A percentile compares a stretch with the other conserved stretches of the same genome.
These are phyloP conservation scores for Fusarium sp. DNA, from an alignment of 2,329 filamentous ascomycete genomes.

Conservation along the genomic window DNA sequence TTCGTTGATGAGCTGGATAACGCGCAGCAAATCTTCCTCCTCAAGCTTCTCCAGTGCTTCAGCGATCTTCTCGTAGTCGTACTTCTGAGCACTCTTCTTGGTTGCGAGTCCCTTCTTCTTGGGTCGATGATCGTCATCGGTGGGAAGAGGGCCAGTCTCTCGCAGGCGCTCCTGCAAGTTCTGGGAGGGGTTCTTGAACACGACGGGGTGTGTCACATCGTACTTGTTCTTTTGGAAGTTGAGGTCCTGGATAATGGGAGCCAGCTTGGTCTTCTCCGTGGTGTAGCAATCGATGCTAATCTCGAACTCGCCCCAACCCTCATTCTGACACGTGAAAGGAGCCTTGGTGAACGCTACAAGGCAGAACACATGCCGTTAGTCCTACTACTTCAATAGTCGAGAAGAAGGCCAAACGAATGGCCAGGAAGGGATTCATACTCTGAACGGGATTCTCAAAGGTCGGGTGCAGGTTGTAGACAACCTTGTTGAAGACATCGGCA, in stretches of 20 bases:
- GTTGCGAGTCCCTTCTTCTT: constrained; percentile 71
- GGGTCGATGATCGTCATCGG: constrained; percentile 70
- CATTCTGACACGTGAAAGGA: constrained; percentile 90
- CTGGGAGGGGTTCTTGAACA: constrained; percentile 93
- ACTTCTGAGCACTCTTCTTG: constrained; percentile 81
- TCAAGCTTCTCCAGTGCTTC: constrained; percentile 88
- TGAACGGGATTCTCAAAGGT: constrained; percentile 90
- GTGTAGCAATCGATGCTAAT: constrained; percentile 87
- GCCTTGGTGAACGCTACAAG: constrained; percentile 78
- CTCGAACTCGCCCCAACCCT: constrained; percentile 99
- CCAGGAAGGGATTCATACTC: constrained; percentile 66
- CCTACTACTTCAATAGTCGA: neutral
- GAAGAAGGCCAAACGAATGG: neutral
- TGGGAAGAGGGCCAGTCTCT: constrained; percentile 87
- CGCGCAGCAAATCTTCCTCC: constrained; percentile 92
- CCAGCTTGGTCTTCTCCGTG: constrained; percentile 86
- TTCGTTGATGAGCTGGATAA: constrained; percentile 98
- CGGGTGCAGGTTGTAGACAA: constrained; percentile 91
- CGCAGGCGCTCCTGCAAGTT: constrained; percentile 82
- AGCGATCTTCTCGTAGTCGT: constrained; percentile 96
- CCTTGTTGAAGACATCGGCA: constrained; percentile 90
- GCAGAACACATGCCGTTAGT: constrained; percentile 24
- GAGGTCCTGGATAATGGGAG: constrained; percentile 81
- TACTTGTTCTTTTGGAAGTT: constrained; percentile 89
- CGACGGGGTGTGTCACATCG: constrained; percentile 82